Evolutionary conservation across 1,139 yeast genomes (phyloP), one percentile per base, ranked within the genome.

Genomic region (Pichia terricola): DNA sequence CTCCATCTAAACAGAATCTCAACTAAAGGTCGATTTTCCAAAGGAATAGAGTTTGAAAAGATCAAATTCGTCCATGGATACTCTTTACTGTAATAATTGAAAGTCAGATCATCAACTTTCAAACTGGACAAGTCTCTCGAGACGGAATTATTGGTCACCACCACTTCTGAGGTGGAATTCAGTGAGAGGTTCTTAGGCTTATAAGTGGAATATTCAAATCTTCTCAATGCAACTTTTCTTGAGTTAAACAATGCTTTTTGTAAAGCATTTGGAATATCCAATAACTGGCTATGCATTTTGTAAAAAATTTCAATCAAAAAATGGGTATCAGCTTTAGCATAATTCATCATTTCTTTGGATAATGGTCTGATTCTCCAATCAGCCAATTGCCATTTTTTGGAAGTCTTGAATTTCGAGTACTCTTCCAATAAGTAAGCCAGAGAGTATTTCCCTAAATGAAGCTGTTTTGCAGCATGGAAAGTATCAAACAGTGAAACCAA

Each of bases 301-400:
- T 88, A 95, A 62, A 70, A 94, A 26, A 91, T 83, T 59, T 83
- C 77, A 37, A 91, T 69, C 45, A 91, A 65, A 56, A 88, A 91
- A 61, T 91, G 99, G 0, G 98, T 91, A 64, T 91, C 99, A 0
- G 96, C 85, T 53, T 95, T 74, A 0, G 99, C 99, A 62, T 91
- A 91, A 26, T 84, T 77, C 50, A 72, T 63, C 94, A 91, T 83
- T 35, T 87, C 80, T 11, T 69, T 62, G 3, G 87, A 75, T 43
- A 91, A 66, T 0, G 99, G 98, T 53, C 99, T 73, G 4, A 82
- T 67, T 62, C 99, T 76, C 99, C 99, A 91, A 63, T 91, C 99
- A 0, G 97, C 95, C 51, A 91, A 67, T 63, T 94, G 99, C 62
- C 89, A 94, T 63, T 89, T 85, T 58, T 94, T 94, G 7, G 96